Percentiles rank a stretch among this genome's conserved stretches.
These are phyloP conservation scores for Trypethelium eluteriae DNA, from an alignment of 495 filamentous ascomycete genomes.

Conservation along the genomic window DNA sequence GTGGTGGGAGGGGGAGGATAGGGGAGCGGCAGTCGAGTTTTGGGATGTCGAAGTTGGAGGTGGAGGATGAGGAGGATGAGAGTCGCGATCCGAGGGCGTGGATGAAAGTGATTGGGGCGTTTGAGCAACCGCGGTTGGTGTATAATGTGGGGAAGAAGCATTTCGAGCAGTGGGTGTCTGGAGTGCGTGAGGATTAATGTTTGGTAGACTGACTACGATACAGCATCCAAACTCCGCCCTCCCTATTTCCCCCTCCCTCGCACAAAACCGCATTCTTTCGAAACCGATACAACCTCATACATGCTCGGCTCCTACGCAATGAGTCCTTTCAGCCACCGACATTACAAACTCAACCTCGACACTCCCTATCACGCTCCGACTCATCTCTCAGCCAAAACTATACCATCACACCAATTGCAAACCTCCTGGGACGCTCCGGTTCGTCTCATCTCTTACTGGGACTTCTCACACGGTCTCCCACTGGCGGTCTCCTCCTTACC, in stretches of 20 bases:
- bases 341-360: conserved; percentile 45
- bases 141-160: conserved; percentile 87
- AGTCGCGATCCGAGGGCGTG: conserved; percentile 61
- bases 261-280: conserved; percentile 81
- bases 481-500: conserved; percentile 70
- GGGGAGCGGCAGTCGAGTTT: conserved; percentile 58
- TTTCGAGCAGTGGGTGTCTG: conserved; percentile 51
- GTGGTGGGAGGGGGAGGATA: conserved; percentile 37
- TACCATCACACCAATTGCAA: conserved; percentile 87
- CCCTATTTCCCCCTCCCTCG: conserved; percentile 68
- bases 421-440: conserved; percentile 82
- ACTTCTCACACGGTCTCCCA: conserved; percentile 69
- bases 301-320: conserved; percentile 84
- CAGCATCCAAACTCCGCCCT: conserved; percentile 38
- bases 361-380: conserved; percentile 42
- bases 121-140: conserved; percentile 74
- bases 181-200: conserved; percentile 39
- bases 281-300: conserved; percentile 79
- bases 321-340: conserved; percentile 83
- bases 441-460: conserved; percentile 82
- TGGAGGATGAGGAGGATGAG: conserved; percentile 53
- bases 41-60: conserved; percentile 51
- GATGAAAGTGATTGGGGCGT: conserved; percentile 70
- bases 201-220: background rate
- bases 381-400: conserved; percentile 53